Conservation (phyloP, 306 rosid genomes). For the Cicer chorassanicum region DNA sequence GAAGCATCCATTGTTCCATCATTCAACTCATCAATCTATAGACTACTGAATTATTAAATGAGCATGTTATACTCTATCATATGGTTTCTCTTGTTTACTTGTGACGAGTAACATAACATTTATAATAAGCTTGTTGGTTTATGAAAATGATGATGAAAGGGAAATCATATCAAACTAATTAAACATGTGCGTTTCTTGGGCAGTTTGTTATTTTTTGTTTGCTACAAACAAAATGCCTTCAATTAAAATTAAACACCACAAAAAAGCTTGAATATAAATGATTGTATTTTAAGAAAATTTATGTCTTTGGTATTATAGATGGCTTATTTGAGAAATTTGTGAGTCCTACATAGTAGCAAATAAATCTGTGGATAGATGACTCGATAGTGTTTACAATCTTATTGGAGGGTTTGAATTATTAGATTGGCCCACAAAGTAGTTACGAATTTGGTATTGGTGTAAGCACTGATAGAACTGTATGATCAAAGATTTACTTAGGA, state of each 20-base stretch:
- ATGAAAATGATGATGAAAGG: slow-evolving; percentile 8
- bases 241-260: not conserved
- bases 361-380: not conserved
- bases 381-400: not conserved
- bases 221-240: not conserved
- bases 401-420: not conserved
- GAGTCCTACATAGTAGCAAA: not conserved
- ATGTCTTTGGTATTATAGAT: not conserved
- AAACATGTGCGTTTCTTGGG: not conserved
- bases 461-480: not conserved
- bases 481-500: not conserved
- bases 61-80: slow-evolving; percentile 4
- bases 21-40: slow-evolving; percentile 1
- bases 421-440: not conserved
- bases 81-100: slow-evolving; percentile 28
- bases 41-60: slow-evolving; percentile 11
- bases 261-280: not conserved
- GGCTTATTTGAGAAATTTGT: not conserved
- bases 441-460: not conserved
- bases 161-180: slow-evolving; percentile 2
- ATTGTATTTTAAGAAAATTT: not conserved
- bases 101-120: not conserved
- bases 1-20: slow-evolving; percentile 20
- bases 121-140: not conserved
- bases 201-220: not conserved